Evolutionary conservation across 441 rosid species (phyloP), one percentile per base, ranked within the genome.

Genomic region (Lepidium campestre): DNA sequence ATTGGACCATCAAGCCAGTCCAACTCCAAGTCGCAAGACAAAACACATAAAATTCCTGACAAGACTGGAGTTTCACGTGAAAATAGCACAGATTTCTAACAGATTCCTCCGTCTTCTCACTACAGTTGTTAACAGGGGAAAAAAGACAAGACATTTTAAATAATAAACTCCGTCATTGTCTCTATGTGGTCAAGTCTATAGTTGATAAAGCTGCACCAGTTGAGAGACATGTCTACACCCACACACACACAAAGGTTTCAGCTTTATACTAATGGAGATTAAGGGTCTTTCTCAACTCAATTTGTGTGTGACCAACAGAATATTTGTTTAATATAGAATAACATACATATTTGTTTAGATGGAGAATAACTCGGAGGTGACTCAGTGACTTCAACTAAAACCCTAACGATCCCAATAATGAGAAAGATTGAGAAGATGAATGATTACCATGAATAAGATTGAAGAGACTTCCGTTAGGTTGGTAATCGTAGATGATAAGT

Each of bases 381-480:
- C 69, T 73, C 65, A 67, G 59, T 73, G 55, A 39, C 46, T 72
- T 22, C 3, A 58, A 29, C 36, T 9, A 27, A 58, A 50, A 72
- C 65, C 62, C 46, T 48, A 57, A 6, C 41, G 5, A 10, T 25
- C 5, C 15, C 1, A 19, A 40, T 6, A 31, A 0, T 5, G 7
- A 12, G 2, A 32, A 0, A 13, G 1, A 37, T 7, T 8, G 13
- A 27, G 29, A 8, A 50, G 56, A 53, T 2, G 61, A 66, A 41
- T 6, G 7, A 6, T 40, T 82, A 92, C 98, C 97, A 17, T 90
- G 92, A 67, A 93, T 80, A 72, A 93, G 96, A 63, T 83, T 86
- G 82, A 78, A 84, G 77, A 93, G 92, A 65, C 98, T 90, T 57
- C 98, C 98, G 47, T 93, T 90, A 64, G 88, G 82, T 69, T 90